Percentiles rank a stretch among this genome's conserved stretches.
Conservation (phyloP, 345 rosid genomes). For the Linum lewisii region DNA sequence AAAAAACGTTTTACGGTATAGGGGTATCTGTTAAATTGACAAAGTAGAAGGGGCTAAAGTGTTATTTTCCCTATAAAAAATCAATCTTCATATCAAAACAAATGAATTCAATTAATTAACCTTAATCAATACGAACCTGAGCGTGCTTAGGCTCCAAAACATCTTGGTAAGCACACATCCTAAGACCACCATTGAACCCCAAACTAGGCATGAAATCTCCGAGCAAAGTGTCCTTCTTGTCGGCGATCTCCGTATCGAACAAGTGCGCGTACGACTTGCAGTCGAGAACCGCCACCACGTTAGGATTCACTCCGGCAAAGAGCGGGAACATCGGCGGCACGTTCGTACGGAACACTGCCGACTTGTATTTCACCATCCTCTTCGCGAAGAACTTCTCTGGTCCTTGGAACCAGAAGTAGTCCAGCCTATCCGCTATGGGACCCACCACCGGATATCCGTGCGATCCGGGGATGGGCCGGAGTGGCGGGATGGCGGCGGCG, state of each 20-base stretch:
- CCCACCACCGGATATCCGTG: conserved; percentile 80
- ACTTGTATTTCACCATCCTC: conserved; percentile 53
- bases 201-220: conserved; percentile 74
- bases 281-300: conserved; percentile 66
- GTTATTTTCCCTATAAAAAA: too few relatives aligned
- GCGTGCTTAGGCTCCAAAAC: conserved; percentile 58
- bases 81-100: too few relatives aligned
- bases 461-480: conserved; percentile 54
- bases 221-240: conserved; percentile 53
- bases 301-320: conserved; percentile 53
- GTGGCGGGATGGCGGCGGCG: conserved; percentile 16
- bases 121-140: conserved; percentile 49
- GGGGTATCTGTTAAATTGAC: too few relatives aligned
- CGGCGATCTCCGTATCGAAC: conserved; percentile 74
- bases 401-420: conserved; percentile 96
- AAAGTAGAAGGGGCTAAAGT: too few relatives aligned
- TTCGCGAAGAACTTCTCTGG: conserved; percentile 61
- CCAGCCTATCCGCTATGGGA: conserved; percentile 66
- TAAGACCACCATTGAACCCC: conserved; percentile 45
- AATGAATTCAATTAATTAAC: too few relatives aligned
- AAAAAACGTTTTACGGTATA: too few relatives aligned
- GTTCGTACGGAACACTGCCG: conserved; percentile 82
- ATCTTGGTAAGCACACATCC: conserved; percentile 59
- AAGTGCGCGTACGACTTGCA: conserved; percentile 63
- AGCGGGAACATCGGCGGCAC: conserved; percentile 73